A percentile compares a stretch with the other conserved stretches of the same genome.
These are phyloP conservation scores for Sarocladiaceae sp. DNA, from an alignment of 2,329 filamentous ascomycete species.

Conservation along the genomic window DNA sequence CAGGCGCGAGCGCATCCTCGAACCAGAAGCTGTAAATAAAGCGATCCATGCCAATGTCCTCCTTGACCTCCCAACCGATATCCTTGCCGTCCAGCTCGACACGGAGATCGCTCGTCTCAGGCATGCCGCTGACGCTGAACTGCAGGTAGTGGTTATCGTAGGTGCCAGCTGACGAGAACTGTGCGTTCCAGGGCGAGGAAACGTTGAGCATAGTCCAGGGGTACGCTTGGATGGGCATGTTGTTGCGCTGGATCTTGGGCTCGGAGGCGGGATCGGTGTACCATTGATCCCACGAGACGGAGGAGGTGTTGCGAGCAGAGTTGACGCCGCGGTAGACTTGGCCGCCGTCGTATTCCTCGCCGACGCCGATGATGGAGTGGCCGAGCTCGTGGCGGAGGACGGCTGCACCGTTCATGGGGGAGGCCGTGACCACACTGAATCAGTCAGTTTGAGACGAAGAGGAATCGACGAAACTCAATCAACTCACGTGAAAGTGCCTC, in stretches of 20 bases:
- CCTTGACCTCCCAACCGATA: constrained; percentile 22
- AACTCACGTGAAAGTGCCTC: constrained; percentile 22
- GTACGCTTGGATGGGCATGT: constrained; percentile 26
- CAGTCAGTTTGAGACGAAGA: constrained; percentile 1
- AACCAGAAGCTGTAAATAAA: constrained; percentile 24
- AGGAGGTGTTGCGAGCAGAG: constrained; percentile 15
- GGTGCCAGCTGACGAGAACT: constrained; percentile 21
- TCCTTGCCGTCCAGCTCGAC: constrained; percentile 23
- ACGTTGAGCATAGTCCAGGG: constrained; percentile 24
- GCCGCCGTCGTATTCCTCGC: constrained; percentile 24
- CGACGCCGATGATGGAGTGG: constrained; percentile 30
- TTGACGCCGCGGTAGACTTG: constrained; percentile 21
- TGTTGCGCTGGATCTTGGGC: constrained; percentile 21
- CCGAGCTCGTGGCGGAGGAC: constrained; percentile 24
- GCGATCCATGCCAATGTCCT: constrained; percentile 20
- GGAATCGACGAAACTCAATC: background rate
- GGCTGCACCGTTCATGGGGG: constrained; percentile 20
- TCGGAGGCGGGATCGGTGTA: constrained; percentile 20
- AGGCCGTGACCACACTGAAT: constrained; percentile 21
- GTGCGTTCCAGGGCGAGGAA: constrained; percentile 18
- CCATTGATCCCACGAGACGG: constrained; percentile 22
- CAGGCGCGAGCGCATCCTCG: constrained; percentile 16
- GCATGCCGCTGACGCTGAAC: constrained; percentile 23
- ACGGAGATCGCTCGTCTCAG: constrained; percentile 18
- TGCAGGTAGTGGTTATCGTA: constrained; percentile 22